Percentiles rank a stretch among this genome's conserved stretches.
phyloP scores from a whole-genome alignment of 441 rosid species.

The Mallotus repandus region DNA sequence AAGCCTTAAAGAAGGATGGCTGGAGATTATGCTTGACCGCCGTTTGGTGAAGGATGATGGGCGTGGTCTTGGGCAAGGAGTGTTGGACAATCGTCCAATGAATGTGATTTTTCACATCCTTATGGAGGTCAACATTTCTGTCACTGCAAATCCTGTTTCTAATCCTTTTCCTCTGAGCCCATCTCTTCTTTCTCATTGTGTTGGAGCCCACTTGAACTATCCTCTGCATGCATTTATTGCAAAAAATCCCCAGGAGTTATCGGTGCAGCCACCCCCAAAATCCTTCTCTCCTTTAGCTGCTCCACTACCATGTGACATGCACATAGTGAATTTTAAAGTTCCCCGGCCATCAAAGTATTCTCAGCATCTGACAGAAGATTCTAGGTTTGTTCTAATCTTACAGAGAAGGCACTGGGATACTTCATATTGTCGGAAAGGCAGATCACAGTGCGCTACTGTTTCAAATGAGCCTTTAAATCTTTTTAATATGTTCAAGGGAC shows the following conservation, averaged over 20 bases:
- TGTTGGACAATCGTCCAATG: constrained; percentile 86
- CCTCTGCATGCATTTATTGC: constrained; percentile 82
- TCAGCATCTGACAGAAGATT: constrained; percentile 50
- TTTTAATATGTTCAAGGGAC: constrained; percentile 70
- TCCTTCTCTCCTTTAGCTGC: constrained; percentile 73
- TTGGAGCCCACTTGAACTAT: constrained; percentile 77
- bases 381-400: constrained; percentile 67
- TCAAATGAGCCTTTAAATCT: constrained; percentile 68
- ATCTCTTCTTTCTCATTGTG: constrained; percentile 75
- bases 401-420: constrained; percentile 80
- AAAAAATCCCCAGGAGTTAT: constrained; percentile 65
- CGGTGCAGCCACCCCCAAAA: constrained; percentile 48
- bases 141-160: constrained; percentile 41
- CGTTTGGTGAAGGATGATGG: constrained; percentile 82
- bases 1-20: constrained; percentile 75
- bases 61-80: constrained; percentile 99
- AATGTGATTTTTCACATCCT: constrained; percentile 75
- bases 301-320: constrained; percentile 85
- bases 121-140: constrained; percentile 66
- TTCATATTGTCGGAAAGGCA: constrained; percentile 63
- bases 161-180: constrained; percentile 61
- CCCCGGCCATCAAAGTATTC: constrained; percentile 71
- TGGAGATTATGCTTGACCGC: constrained; percentile 96
- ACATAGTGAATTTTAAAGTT: constrained; percentile 81
- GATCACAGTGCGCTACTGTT: constrained; percentile 55